phyloP scores from a whole-genome alignment of 176 grass and related monocot species.

The Aegilops sharonensis region DNA sequence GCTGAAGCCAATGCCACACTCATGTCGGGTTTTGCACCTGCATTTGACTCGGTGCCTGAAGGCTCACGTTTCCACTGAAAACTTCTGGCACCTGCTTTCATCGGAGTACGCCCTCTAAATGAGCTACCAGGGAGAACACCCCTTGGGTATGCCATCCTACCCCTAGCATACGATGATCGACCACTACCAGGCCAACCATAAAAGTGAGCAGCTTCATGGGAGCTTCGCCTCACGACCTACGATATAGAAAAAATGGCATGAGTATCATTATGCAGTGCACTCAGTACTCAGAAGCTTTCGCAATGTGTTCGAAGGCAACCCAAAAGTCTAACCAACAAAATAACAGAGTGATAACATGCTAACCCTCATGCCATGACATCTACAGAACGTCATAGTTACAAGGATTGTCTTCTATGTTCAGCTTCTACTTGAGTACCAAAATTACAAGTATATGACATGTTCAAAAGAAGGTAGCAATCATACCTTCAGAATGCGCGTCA shows the following conservation, averaged over 20 bases:
- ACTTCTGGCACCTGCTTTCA: constrained; percentile 85
- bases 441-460: neutral
- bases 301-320: neutral
- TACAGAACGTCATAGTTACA: neutral
- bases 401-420: neutral
- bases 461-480: neutral
- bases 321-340: neutral
- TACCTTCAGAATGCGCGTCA: constrained; percentile 95
- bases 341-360: neutral
- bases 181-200: constrained; percentile 63
- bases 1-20: constrained; percentile 28
- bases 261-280: neutral
- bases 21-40: constrained; percentile 46
- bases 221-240: constrained; percentile 74
- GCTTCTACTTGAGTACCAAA: neutral
- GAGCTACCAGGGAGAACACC: constrained; percentile 45
- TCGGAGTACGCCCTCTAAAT: constrained; percentile 49
- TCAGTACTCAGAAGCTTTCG: neutral
- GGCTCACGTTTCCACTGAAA: constrained; percentile 90
- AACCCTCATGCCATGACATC: neutral
- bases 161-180: constrained; percentile 49
- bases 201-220: constrained; percentile 84
- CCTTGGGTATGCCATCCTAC: constrained; percentile 68
- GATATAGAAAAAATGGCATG: constrained; percentile 13
- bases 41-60: constrained; percentile 36